These are phyloP conservation scores for Trypanosoma grayi DNA, from an alignment of 208 protist genomes.

Conservation along the genomic window DNA sequence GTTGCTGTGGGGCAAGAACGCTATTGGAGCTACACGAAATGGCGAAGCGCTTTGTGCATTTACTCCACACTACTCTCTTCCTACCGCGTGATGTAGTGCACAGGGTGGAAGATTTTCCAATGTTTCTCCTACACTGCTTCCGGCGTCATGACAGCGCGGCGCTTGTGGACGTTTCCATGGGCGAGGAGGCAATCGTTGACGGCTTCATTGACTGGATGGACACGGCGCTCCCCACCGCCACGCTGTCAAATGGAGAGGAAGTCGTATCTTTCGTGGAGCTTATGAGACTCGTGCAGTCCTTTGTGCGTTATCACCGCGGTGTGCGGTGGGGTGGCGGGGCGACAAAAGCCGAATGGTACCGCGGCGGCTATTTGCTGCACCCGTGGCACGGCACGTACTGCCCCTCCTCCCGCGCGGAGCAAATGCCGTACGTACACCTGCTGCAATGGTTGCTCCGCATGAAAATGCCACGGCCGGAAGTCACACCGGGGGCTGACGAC, in stretches of 20 bases:
- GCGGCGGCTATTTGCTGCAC: slow-evolving; percentile 51
- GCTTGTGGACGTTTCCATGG: neutral
- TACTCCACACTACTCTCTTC: slow-evolving; percentile 6
- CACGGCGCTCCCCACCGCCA: slow-evolving; percentile 6
- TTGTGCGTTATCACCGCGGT: slow-evolving; percentile 72
- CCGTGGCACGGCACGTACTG: slow-evolving; percentile 72
- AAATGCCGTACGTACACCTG: slow-evolving; percentile 81
- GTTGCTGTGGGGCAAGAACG: slow-evolving; percentile 5
- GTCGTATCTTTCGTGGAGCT: slow-evolving; percentile 53
- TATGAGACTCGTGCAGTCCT: slow-evolving; percentile 52
- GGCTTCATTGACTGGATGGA: slow-evolving; percentile 44
- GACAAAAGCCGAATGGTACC: slow-evolving; percentile 35
- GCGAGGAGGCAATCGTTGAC: slow-evolving; percentile 31
- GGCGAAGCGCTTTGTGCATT: slow-evolving; percentile 9
- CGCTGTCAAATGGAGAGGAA: neutral
- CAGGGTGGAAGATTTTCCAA: slow-evolving; percentile 24
- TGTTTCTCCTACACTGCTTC: slow-evolving; percentile 19
- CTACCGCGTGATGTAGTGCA: slow-evolving; percentile 24
- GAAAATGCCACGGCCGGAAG: slow-evolving; percentile 1
- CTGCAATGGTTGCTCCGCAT: slow-evolving; percentile 63
- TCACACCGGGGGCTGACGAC: neutral
- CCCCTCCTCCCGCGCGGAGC: slow-evolving; percentile 45
- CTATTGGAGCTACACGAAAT: slow-evolving; percentile 15
- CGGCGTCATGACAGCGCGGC: neutral
- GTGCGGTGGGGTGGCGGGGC: slow-evolving; percentile 61